These are phyloP conservation scores for Aspergillus conjunctus DNA, from an alignment of 495 filamentous ascomycete species.

Conservation along the genomic window DNA sequence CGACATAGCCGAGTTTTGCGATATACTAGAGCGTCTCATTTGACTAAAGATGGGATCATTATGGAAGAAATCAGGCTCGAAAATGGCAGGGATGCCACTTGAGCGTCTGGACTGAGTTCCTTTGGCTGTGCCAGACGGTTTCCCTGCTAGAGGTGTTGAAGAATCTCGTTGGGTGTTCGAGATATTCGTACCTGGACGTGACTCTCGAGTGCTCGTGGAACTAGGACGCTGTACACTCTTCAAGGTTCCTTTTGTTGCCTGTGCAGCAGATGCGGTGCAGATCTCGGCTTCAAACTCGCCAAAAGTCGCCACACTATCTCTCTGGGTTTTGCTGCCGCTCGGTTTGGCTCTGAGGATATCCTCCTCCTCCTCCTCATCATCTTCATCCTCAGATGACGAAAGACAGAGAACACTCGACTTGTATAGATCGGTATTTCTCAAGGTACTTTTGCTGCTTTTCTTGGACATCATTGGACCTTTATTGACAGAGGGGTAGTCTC, in stretches of 20 bases:
- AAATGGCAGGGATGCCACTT: conserved; percentile 38
- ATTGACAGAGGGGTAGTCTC: conserved; percentile 5
- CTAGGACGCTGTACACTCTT: conserved; percentile 34
- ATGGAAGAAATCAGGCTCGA: conserved; percentile 35
- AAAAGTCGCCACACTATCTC: conserved; percentile 45
- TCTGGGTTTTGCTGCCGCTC: conserved; percentile 19
- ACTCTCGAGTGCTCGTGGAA: conserved; percentile 37
- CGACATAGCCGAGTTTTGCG: neutral
- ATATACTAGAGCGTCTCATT: neutral
- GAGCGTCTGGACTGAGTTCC: conserved; percentile 37
- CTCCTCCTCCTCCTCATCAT: conserved; percentile 40
- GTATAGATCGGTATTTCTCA: conserved; percentile 51
- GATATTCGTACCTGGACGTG: conserved; percentile 25
- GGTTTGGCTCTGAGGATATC: conserved; percentile 18
- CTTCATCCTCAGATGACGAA: conserved; percentile 60
- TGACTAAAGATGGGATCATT: conserved; percentile 26
- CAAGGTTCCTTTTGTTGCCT: conserved; percentile 33
- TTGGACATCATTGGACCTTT: conserved; percentile 34
- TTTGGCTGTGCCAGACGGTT: conserved; percentile 27
- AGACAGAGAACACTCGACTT: conserved; percentile 57
- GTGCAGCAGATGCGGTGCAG: conserved; percentile 44
- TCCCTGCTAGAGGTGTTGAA: conserved; percentile 33
- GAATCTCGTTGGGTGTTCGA: conserved; percentile 25
- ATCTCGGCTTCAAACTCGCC: conserved; percentile 45
- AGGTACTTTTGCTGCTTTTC: conserved; percentile 46